Conservation (phyloP, 371 early-diverging fungal genomes). For the Apophysomyces ossiformis region DNA sequence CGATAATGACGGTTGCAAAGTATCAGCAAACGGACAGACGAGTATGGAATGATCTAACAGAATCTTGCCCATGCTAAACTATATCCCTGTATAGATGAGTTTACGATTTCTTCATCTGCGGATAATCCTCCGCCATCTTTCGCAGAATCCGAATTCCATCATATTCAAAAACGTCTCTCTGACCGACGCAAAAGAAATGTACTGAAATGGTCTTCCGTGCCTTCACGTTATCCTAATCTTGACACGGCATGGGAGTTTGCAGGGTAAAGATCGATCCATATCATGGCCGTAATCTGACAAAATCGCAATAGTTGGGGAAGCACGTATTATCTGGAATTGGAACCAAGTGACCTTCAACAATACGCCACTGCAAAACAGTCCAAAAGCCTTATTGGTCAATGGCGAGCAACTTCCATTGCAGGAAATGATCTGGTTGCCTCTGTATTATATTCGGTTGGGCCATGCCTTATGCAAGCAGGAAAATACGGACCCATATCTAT, state of each 20-base stretch:
- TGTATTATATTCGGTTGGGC: slow-evolving; percentile 60
- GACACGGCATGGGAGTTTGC: slow-evolving; percentile 51
- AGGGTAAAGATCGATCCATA: slow-evolving; percentile 29
- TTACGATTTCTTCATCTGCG: neutral
- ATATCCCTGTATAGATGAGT: neutral
- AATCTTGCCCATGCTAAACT: too few relatives aligned
- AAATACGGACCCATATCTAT: slow-evolving; percentile 61
- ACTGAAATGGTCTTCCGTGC: slow-evolving; percentile 40
- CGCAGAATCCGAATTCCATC: slow-evolving; percentile 52
- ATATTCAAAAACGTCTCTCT: slow-evolving; percentile 36
- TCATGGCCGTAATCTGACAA: neutral
- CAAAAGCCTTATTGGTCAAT: slow-evolving; percentile 41
- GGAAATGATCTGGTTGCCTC: slow-evolving; percentile 59
- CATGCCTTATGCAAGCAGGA: slow-evolving; percentile 48
- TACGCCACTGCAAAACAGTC: slow-evolving; percentile 16
- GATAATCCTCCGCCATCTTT: slow-evolving; percentile 41
- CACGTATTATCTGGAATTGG: slow-evolving; percentile 50
- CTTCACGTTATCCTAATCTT: slow-evolving; percentile 43
- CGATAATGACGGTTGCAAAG: too few relatives aligned
- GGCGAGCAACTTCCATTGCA: slow-evolving; percentile 59
- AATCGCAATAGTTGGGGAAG: slow-evolving; percentile 41
- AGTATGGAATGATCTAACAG: too few relatives aligned
- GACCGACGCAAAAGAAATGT: slow-evolving; percentile 23
- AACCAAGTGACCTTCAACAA: slow-evolving; percentile 27
- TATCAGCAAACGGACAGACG: too few relatives aligned